Evolutionary conservation across 805 yeast species (phyloP).

Genomic region (Candida sonorensis): DNA sequence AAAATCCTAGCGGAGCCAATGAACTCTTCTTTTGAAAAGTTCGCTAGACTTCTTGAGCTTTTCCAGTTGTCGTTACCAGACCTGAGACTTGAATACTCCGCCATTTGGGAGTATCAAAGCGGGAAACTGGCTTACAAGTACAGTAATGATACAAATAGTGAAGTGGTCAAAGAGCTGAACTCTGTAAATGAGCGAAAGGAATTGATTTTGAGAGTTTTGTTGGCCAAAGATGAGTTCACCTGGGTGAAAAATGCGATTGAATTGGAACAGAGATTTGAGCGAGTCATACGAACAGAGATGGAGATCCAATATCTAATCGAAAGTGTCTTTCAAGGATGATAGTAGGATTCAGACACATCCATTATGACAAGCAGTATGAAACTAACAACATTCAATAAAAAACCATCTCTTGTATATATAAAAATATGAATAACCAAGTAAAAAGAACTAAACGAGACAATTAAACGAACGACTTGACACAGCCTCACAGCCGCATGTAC

Average conservation of each 20-base stretch:
- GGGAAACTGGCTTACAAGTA: constrained; percentile 14
- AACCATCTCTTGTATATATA: too few species aligned
- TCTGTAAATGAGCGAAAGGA: constrained; percentile 35
- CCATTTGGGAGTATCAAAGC: constrained; percentile 18
- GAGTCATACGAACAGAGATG: constrained; percentile 22
- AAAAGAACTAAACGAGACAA: too few species aligned
- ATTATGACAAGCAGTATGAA: too few species aligned
- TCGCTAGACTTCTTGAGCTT: constrained; percentile 11
- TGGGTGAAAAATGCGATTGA: constrained; percentile 21
- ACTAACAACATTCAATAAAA: too few species aligned
- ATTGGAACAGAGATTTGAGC: constrained; percentile 22
- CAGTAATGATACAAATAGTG: constrained; percentile 5
- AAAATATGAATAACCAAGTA: too few species aligned
- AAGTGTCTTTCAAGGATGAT: too few species aligned
- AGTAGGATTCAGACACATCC: too few species aligned
- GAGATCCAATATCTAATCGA: constrained; percentile 9
- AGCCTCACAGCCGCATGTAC: too few species aligned
- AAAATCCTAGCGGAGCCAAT: constrained; percentile 18
- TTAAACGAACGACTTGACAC: too few species aligned
- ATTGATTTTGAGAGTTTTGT: constrained; percentile 61
- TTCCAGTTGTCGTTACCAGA: constrained; percentile 11
- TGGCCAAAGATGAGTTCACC: constrained; percentile 34
- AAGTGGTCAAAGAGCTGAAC: constrained; percentile 52
- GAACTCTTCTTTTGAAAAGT: constrained; percentile 13
- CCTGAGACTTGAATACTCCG: constrained; percentile 14